Percentiles rank a stretch among this genome's conserved stretches.
Conservation (phyloP, 768 basidiomycete species). For the Naganishia kalamii region DNA sequence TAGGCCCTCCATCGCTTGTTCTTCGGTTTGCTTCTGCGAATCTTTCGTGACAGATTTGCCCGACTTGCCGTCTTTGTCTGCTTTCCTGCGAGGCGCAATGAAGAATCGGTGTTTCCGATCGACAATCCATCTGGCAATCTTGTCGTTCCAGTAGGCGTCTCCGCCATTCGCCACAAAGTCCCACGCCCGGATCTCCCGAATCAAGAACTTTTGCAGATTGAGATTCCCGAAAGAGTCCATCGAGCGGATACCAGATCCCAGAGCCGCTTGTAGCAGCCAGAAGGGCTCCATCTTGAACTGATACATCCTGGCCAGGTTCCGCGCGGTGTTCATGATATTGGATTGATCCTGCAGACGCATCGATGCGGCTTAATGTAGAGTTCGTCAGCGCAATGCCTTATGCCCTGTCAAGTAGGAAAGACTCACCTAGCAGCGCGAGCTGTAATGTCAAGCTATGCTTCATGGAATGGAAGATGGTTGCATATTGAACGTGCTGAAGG, state of each 20-base stretch:
- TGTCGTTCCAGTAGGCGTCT: slow-evolving; percentile 60
- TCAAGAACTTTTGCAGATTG: slow-evolving; percentile 74
- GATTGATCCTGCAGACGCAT: slow-evolving; percentile 56
- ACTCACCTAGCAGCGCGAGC: slow-evolving; percentile 67
- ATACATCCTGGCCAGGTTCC: slow-evolving; percentile 65
- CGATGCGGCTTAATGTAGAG: slow-evolving; percentile 59
- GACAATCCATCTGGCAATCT: slow-evolving; percentile 15
- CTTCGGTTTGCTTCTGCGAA: slow-evolving; percentile 6
- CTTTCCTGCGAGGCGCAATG: slow-evolving; percentile 28
- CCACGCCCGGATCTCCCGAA: slow-evolving; percentile 67
- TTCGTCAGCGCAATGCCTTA: slow-evolving; percentile 3
- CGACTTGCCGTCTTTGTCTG: neutral
- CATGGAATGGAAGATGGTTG: slow-evolving; percentile 27
- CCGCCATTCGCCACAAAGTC: slow-evolving; percentile 63
- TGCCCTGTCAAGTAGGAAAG: neutral
- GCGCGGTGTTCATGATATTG: slow-evolving; percentile 64
- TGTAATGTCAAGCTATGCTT: slow-evolving; percentile 54
- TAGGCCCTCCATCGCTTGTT: neutral
- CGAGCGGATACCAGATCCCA: slow-evolving; percentile 61
- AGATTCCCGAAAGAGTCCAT: slow-evolving; percentile 71
- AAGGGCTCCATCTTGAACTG: slow-evolving; percentile 85
- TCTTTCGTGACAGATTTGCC: neutral
- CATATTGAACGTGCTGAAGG: slow-evolving; percentile 40
- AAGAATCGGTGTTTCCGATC: slow-evolving; percentile 56
- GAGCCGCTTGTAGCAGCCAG: slow-evolving; percentile 65